Base-by-base conservation (phyloP, 163 green algal genomes). In the Smithsoniella earleae region DNA sequence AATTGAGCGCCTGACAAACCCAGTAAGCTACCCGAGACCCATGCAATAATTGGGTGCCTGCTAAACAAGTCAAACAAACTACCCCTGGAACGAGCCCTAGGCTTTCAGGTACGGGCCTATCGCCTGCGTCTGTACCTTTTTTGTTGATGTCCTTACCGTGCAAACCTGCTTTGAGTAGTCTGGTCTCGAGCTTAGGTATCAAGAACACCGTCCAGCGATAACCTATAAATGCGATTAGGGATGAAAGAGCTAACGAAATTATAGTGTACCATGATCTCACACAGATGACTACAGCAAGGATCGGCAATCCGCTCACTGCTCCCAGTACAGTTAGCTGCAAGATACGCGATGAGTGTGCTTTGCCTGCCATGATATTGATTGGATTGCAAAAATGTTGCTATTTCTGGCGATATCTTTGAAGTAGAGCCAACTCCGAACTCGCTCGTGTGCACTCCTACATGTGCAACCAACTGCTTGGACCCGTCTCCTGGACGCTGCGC, bases 131-230 rank as follows among this genome's bases (percentile, higher is more conserved):
- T 2, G 89, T 96, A 31, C 90, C 88, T 72, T 86, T 88, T 79
- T 98, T 98, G 80, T 98, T 98, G 66, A 98, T 89, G 78, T 98
- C 94, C 44, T 91, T 87, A 20, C 94, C 94, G 43, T 83, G 91
- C 36, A 98, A 88, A 28, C 88, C 89, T 2, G 83, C 76, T 27
- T 79, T 62, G 22, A 90, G 65, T 0, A 82, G 94, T 65, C 84
- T 86, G 2, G 36, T 34, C 33, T 85, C 84, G 8, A 95, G 62
- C 64, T 81, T 74, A 13, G 80, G 80, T 30, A 85, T 52, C 1
- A 85, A 46, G 69, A 78, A 85, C 0, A 66, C 5, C 1, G 80
- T 85, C 18, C 58, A 66, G 0, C 82, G 40, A 66, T 83, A 85
- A 34, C 80, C 80, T 0, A 66, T 1, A 2, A 77, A 4, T 52